A percentile compares a stretch with the other conserved stretches of the same genome.
Evolutionary conservation across 352 stramenopile genomes (phyloP).

Genomic region (Elongisporangium senticosum): DNA sequence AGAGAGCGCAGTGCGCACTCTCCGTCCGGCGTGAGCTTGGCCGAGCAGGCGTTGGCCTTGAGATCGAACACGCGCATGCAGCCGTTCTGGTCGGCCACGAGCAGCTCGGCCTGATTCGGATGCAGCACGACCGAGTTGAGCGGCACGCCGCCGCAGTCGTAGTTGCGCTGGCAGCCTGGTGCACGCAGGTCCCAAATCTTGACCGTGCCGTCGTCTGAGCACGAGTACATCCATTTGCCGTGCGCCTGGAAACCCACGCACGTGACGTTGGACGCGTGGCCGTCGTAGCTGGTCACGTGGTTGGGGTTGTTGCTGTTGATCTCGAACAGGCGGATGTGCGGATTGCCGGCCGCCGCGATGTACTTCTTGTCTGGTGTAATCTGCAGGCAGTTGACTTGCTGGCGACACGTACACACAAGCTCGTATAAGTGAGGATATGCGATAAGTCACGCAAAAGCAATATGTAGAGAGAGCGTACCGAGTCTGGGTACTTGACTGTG

Average conservation of each 20-base stretch:
- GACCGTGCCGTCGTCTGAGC: constrained; percentile 94
- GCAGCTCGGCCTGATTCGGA: constrained; percentile 90
- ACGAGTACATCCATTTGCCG: constrained; percentile 96
- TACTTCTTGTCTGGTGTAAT: constrained; percentile 97
- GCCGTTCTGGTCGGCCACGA: constrained; percentile 91
- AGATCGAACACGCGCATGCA: constrained; percentile 91
- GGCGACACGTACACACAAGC: constrained; percentile 2
- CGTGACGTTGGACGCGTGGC: constrained; percentile 96
- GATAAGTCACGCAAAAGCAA: background rate
- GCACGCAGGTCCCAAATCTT: constrained; percentile 94
- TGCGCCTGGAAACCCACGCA: constrained; percentile 97
- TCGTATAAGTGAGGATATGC: constrained; percentile 2
- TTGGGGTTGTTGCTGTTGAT: constrained; percentile 96
- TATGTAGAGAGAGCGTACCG: constrained; percentile 31
- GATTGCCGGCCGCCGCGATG: constrained; percentile 96
- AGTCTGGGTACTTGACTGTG: constrained; percentile 95
- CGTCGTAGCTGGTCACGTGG: constrained; percentile 94
- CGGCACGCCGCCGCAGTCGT: constrained; percentile 68
- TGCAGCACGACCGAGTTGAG: constrained; percentile 96
- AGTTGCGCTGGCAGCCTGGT: constrained; percentile 82
- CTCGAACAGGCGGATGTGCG: constrained; percentile 96
- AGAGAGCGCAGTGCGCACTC: constrained; percentile 88
- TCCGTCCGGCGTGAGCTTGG: constrained; percentile 60
- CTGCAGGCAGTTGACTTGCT: constrained; percentile 96
- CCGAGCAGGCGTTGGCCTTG: constrained; percentile 61